Conservation (phyloP, 2,329 filamentous ascomycete species). For the Xylariaceae sp. region DNA sequence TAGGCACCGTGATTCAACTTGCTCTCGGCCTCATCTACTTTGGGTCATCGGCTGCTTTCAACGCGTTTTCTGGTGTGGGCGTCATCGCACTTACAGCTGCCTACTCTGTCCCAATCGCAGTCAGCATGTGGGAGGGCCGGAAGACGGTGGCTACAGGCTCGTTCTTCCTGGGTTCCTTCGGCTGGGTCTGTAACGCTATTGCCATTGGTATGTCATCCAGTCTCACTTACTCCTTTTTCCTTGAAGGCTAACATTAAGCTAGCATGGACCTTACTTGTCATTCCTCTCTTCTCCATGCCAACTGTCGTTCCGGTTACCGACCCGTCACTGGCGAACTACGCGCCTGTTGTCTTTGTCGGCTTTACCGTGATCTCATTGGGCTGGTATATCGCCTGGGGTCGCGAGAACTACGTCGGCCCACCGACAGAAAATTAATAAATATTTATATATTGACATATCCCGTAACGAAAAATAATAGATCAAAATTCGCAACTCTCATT, state of each 20-base stretch:
- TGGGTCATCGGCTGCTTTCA: conserved; percentile 64
- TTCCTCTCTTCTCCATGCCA: conserved; percentile 72
- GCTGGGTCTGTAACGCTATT: conserved; percentile 57
- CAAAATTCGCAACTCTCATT: too few species aligned
- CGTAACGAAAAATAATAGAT: too few species aligned
- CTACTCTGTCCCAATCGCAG: conserved; percentile 62
- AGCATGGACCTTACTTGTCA: conserved; percentile 63
- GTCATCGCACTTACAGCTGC: conserved; percentile 65
- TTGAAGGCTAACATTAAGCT: conserved; percentile 27
- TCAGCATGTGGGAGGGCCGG: conserved; percentile 57
- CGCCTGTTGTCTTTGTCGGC: conserved; percentile 66
- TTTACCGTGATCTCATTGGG: conserved; percentile 55
- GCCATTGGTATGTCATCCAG: conserved; percentile 50
- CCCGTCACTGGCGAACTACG: conserved; percentile 62
- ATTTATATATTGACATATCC: not conserved
- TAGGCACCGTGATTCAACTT: conserved; percentile 61
- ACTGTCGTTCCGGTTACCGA: conserved; percentile 54
- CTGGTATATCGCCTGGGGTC: conserved; percentile 68
- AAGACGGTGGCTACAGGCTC: conserved; percentile 51
- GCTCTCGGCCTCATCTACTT: conserved; percentile 64
- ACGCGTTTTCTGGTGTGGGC: conserved; percentile 64
- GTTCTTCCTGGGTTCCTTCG: conserved; percentile 59
- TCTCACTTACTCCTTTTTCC: conserved; percentile 7
- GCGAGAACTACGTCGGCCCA: conserved; percentile 62
- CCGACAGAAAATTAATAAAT: conserved; percentile 33